Percentiles rank a stretch among this genome's conserved stretches.
phyloP scores from a whole-genome alignment of 2,329 filamentous ascomycete genomes.

The Diaporthe sp. region DNA sequence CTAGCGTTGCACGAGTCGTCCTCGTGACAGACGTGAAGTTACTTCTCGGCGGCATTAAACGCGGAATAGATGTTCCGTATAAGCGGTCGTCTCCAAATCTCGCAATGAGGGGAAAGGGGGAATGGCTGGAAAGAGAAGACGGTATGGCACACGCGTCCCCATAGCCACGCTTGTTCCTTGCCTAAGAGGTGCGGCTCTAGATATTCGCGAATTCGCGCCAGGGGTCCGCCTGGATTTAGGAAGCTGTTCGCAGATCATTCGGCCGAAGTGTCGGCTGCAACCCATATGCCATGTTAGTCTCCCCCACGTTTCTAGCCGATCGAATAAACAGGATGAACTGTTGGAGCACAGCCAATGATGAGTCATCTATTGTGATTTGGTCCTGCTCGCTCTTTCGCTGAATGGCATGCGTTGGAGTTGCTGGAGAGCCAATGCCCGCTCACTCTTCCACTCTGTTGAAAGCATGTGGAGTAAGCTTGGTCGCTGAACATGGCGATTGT shows the following conservation, averaged over 20 bases:
- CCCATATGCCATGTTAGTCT: background rate
- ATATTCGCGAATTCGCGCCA: background rate
- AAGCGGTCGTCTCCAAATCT: background rate
- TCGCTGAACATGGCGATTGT: background rate
- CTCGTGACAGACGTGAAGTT: slow-evolving; percentile 27
- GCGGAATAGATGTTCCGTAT: slow-evolving; percentile 29
- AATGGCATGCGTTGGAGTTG: background rate
- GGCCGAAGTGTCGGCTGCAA: background rate
- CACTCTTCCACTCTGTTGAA: too few species aligned
- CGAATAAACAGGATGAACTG: slow-evolving; percentile 11
- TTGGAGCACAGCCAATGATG: background rate
- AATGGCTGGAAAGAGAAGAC: background rate
- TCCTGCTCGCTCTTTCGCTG: background rate
- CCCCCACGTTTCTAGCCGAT: slow-evolving; percentile 3
- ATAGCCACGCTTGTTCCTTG: slow-evolving; percentile 4
- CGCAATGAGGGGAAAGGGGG: background rate
- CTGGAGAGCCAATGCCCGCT: background rate
- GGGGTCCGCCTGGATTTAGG: background rate
- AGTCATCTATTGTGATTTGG: background rate
- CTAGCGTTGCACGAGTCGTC: slow-evolving; percentile 1
- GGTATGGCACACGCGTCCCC: background rate
- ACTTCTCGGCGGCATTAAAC: slow-evolving; percentile 20
- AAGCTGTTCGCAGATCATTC: slow-evolving; percentile 22
- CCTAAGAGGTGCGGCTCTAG: slow-evolving; percentile 19
- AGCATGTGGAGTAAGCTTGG: too few species aligned